Base-by-base conservation (phyloP, 2,329 filamentous ascomycete species). In the Lachnellula hyalina region DNA sequence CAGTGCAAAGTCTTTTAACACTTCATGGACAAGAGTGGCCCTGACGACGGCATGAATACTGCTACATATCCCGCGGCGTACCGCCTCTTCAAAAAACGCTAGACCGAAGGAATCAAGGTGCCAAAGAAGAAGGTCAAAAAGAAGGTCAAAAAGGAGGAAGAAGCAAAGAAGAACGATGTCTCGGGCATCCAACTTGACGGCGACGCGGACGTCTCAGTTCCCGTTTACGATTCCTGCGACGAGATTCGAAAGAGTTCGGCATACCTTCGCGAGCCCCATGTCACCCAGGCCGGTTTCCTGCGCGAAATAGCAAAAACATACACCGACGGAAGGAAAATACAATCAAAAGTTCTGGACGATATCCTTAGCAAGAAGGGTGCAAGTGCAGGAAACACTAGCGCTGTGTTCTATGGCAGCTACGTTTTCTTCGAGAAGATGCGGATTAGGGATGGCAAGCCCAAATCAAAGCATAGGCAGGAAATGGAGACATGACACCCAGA, bases 351-450 rank as follows among this genome's bases (percentile, higher is more conserved):
- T 54, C 70, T 83, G 17, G 71, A 70, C 34, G 69, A 72, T 40
- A 84, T 84, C 61, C 72, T 81, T 49, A 64, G 63, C 5, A 78
- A 78, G 61, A 78, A 75, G 53, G 80, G 80, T 0, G 54, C 73
- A 0, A 70, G 68, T 9, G 70, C 71, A 2, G 81, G 81, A 4
- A 78, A 78, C 51, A 77, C 73, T 2, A 77, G 70, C 51, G 60
- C 61, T 8, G 70, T 77, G 1, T 84, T 76, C 62, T 83, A 84
- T 60, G 75, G 74, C 3, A 73, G 71, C 0, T 84, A 84, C 62
- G 74, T 81, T 19, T 82, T 77, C 65, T 84, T 84, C 61, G 80
- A 85, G 70, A 84, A 84, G 71, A 58, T 78, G 60, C 69, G 80
- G 15, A 67, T 84, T 52, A 73, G 73, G 62, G 71, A 79, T 51